A percentile compares a stretch with the other conserved stretches of the same genome.
These are phyloP conservation scores for Myxozyma mucilagina DNA, from an alignment of 805 yeast genomes.

Conservation along the genomic window DNA sequence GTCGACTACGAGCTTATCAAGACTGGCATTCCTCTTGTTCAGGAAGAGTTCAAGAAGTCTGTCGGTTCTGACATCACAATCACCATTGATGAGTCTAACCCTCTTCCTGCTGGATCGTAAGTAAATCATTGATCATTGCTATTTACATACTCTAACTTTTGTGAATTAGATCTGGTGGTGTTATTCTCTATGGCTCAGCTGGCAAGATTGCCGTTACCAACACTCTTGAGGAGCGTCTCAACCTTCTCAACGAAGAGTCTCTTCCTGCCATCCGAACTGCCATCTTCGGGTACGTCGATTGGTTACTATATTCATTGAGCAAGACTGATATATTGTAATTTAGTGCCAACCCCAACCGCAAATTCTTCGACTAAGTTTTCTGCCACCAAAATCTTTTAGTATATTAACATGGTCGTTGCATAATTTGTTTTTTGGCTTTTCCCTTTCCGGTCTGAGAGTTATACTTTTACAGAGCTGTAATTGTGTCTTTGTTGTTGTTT, in stretches of 20 bases:
- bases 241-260: slow-evolving; percentile 75
- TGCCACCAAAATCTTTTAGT: neutral
- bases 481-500: neutral
- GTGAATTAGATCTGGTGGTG: slow-evolving; percentile 70
- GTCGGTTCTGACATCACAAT: slow-evolving; percentile 60
- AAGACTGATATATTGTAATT: neutral
- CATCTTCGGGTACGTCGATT: slow-evolving; percentile 62
- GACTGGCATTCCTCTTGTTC: slow-evolving; percentile 62
- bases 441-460: neutral
- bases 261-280: slow-evolving; percentile 91
- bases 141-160: neutral
- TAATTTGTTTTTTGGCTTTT: neutral
- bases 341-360: slow-evolving; percentile 56
- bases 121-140: neutral
- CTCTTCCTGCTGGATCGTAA: slow-evolving; percentile 55
- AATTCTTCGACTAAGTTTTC: slow-evolving; percentile 71
- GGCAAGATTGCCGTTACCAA: slow-evolving; percentile 89
- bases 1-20: slow-evolving; percentile 61
- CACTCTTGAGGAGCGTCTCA: slow-evolving; percentile 91
- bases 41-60: slow-evolving; percentile 60
- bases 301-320: neutral
- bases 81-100: slow-evolving; percentile 55
- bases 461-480: neutral
- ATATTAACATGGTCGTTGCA: neutral
- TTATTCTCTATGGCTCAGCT: slow-evolving; percentile 61